Percentiles rank a stretch among this genome's conserved stretches.
Conservation (phyloP, 805 yeast species). For the Priceomyces fermenticarens region DNA sequence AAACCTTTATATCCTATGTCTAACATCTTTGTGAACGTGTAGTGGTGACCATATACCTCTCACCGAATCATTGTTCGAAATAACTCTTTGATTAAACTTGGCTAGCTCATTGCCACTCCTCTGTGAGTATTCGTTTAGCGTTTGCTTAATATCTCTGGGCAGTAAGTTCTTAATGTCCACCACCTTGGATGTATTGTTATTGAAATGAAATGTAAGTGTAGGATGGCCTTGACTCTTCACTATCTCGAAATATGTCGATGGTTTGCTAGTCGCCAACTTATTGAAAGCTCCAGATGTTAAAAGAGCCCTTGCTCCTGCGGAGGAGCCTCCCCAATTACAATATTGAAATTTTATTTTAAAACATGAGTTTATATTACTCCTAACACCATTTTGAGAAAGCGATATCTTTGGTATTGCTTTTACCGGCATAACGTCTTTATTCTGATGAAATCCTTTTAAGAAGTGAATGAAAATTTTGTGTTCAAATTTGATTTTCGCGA, state of each 20-base stretch:
- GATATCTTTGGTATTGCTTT: slow-evolving; percentile 60
- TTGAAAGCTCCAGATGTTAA: slow-evolving; percentile 50
- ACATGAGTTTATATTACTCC: slow-evolving; percentile 74
- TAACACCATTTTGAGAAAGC: slow-evolving; percentile 70
- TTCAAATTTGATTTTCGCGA: too few species aligned
- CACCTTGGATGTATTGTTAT: slow-evolving; percentile 40
- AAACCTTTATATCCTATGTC: slow-evolving; percentile 32
- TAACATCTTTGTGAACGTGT: slow-evolving; percentile 54
- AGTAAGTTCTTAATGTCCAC: slow-evolving; percentile 78
- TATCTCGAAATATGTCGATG: slow-evolving; percentile 70
- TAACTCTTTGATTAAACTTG: slow-evolving; percentile 70
- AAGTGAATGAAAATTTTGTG: too few species aligned
- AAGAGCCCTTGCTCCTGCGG: slow-evolving; percentile 76
- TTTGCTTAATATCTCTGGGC: slow-evolving; percentile 57
- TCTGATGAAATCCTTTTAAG: too few species aligned
- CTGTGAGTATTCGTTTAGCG: slow-evolving; percentile 60
- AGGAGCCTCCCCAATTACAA: slow-evolving; percentile 96
- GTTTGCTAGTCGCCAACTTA: slow-evolving; percentile 55
- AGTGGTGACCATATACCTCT: slow-evolving; percentile 99
- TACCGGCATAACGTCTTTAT: slow-evolving; percentile 42
- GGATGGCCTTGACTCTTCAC: slow-evolving; percentile 82
- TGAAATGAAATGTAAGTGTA: slow-evolving; percentile 41
- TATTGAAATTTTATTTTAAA: slow-evolving; percentile 70
- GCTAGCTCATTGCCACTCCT: slow-evolving; percentile 65
- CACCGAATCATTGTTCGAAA: slow-evolving; percentile 74